Conservation (phyloP, 2,329 filamentous ascomycete genomes). For the Ceratocystis cacaofunesta region DNA sequence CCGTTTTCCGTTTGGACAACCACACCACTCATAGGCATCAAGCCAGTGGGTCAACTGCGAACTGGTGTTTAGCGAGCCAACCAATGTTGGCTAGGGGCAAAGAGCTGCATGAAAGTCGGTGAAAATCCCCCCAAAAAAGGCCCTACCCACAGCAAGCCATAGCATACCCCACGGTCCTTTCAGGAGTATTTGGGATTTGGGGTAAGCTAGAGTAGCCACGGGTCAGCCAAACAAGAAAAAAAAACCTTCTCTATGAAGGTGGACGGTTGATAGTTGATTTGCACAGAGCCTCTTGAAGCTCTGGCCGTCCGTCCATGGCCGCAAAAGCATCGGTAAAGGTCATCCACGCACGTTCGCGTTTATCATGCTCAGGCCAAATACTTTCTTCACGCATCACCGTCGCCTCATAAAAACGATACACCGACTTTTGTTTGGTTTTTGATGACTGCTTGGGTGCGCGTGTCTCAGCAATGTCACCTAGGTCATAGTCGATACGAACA, state of each 20-base stretch:
- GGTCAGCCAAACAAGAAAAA: too few species aligned
- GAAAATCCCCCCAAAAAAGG: background rate
- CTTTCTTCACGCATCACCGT: slow-evolving; percentile 73
- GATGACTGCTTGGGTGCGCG: slow-evolving; percentile 60
- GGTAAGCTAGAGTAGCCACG: background rate
- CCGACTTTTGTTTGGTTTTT: slow-evolving; percentile 44
- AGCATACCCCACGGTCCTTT: background rate
- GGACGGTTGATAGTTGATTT: slow-evolving; percentile 53
- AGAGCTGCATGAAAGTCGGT: background rate
- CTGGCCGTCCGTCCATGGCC: slow-evolving; percentile 61
- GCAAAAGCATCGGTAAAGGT: slow-evolving; percentile 68
- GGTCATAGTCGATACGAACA: slow-evolving; percentile 68
- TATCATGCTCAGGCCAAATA: slow-evolving; percentile 88
- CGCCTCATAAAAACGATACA: slow-evolving; percentile 75
- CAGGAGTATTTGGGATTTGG: slow-evolving; percentile 1
- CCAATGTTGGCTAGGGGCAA: background rate
- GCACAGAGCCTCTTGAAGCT: slow-evolving; percentile 75
- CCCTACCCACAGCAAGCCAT: background rate
- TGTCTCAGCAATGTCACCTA: slow-evolving; percentile 75
- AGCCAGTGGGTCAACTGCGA: background rate
- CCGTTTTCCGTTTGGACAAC: background rate
- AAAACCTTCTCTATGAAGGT: slow-evolving; percentile 13
- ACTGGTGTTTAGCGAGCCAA: background rate
- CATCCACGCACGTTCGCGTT: slow-evolving; percentile 83
- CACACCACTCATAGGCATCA: background rate